Base-by-base conservation (phyloP, 2,329 filamentous ascomycete genomes). In the Sporothrix dimorphospora region DNA sequence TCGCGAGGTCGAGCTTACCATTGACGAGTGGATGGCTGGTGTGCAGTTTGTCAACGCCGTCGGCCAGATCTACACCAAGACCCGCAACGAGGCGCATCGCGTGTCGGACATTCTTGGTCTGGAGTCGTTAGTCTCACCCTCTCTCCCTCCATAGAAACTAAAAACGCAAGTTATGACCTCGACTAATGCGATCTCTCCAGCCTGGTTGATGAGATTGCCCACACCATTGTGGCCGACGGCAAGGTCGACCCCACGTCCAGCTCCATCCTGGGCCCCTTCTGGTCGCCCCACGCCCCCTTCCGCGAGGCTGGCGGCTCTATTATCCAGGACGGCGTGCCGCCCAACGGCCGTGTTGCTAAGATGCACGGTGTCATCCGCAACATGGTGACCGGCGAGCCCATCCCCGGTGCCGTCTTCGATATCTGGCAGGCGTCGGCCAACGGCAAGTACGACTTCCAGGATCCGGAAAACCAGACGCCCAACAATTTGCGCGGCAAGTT, bases 261-360 rank as follows among this genome's bases (percentile, higher is more conserved):
- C 6, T 90, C 93, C 55, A 94, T 97, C 76, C 87, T 97, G 0
- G 94, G 94, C 0, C 94, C 94, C 1, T 97, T 97, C 83, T 97
- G 92, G 88, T 87, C 92, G 6, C 86, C 89, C 55, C 86, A 94
- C 76, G 89, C 93, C 0, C 92, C 93, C 5, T 82, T 87, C 72
- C 87, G 90, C 65, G 82, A 88, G 24, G 91, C 92, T 78, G 93
- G 92, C 68, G 87, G 85, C 61, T 90, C 85, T 76, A 93, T 96
- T 74, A 85, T 90, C 30, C 83, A 82, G 71, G 78, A 81, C 74
- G 79, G 85, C 74, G 84, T 83, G 74, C 86, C 87, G 5, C 72
- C 80, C 70, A 83, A 84, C 71, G 82, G 78, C 19, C 76, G 34
- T 16, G 69, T 66, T 4, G 47, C 47, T 30, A 55, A 91, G 74